Conservation (phyloP, 1,284 basidiomycete species). For the Sparassis latifolia region DNA sequence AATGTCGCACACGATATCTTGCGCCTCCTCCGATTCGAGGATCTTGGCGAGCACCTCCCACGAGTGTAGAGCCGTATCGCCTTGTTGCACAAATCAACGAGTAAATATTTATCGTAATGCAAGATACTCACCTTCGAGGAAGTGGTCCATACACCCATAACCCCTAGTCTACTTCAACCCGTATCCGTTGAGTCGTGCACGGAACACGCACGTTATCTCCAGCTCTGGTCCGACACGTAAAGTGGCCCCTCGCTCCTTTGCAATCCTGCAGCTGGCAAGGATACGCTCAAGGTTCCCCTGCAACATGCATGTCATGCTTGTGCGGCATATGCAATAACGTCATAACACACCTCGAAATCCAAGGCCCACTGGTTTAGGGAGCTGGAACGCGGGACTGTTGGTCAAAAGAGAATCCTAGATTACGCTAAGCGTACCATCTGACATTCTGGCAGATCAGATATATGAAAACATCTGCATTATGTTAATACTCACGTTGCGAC, state of each 20-base stretch:
- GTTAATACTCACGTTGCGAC: slow-evolving; percentile 36
- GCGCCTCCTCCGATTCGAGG: slow-evolving; percentile 68
- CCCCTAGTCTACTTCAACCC: slow-evolving; percentile 44
- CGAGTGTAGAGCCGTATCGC: slow-evolving; percentile 91
- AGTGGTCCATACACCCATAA: slow-evolving; percentile 94
- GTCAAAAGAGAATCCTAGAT: background rate
- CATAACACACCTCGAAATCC: slow-evolving; percentile 71
- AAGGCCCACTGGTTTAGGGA: slow-evolving; percentile 96
- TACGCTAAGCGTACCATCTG: slow-evolving; percentile 35
- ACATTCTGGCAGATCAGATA: background rate
- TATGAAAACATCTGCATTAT: slow-evolving; percentile 2
- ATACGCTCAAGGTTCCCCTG: slow-evolving; percentile 93
- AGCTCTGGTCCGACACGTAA: slow-evolving; percentile 96
- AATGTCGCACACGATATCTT: slow-evolving; percentile 86
- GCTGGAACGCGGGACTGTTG: slow-evolving; percentile 34
- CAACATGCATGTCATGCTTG: background rate
- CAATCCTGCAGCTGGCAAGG: slow-evolving; percentile 79
- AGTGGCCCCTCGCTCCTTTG: slow-evolving; percentile 85
- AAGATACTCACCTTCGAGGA: slow-evolving; percentile 61
- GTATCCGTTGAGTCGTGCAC: no score
- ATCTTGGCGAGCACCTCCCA: slow-evolving; percentile 93
- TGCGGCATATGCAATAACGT: background rate
- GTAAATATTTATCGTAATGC: background rate
- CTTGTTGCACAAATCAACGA: slow-evolving; percentile 32
- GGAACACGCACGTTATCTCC: slow-evolving; percentile 80